A percentile compares a stretch with the other conserved stretches of the same genome.
Evolutionary conservation across 1,139 yeast species (phyloP).

Genomic region (Lodderomyces metapsilosis): DNA sequence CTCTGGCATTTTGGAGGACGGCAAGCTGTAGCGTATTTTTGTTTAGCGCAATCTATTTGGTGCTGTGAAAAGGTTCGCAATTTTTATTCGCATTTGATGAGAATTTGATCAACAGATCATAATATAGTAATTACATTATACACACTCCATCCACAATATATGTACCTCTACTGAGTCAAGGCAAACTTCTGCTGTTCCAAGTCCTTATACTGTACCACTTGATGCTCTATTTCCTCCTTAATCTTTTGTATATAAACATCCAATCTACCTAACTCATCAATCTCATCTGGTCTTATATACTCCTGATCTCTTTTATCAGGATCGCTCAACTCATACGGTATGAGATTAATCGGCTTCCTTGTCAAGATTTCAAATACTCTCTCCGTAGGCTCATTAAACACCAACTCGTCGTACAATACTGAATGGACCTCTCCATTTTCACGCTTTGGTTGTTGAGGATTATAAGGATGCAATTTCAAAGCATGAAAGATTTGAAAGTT

Average conservation of each 20-base stretch:
- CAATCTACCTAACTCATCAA: slow-evolving; percentile 75
- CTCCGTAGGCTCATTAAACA: slow-evolving; percentile 95
- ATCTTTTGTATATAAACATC: slow-evolving; percentile 66
- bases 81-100: no score
- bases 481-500: slow-evolving; percentile 85
- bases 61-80: no score
- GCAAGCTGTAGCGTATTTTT: no score
- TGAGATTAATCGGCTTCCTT: slow-evolving; percentile 66
- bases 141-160: not conserved
- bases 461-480: slow-evolving; percentile 87
- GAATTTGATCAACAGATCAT: no score
- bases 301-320: slow-evolving; percentile 44
- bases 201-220: slow-evolving; percentile 50
- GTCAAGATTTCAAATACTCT: slow-evolving; percentile 77
- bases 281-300: slow-evolving; percentile 52
- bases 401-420: slow-evolving; percentile 83
- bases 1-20: slow-evolving; percentile 4
- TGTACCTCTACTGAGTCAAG: not conserved
- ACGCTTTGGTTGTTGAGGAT: slow-evolving; percentile 40
- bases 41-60: no score
- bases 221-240: slow-evolving; percentile 52
- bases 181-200: slow-evolving; percentile 35
- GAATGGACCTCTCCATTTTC: slow-evolving; percentile 58
- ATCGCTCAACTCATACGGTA: slow-evolving; percentile 59
- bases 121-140: not conserved